A percentile compares a stretch with the other conserved stretches of the same genome.
phyloP scores from a whole-genome alignment of 352 stramenopile species.

The Globisporangium ultimum region DNA sequence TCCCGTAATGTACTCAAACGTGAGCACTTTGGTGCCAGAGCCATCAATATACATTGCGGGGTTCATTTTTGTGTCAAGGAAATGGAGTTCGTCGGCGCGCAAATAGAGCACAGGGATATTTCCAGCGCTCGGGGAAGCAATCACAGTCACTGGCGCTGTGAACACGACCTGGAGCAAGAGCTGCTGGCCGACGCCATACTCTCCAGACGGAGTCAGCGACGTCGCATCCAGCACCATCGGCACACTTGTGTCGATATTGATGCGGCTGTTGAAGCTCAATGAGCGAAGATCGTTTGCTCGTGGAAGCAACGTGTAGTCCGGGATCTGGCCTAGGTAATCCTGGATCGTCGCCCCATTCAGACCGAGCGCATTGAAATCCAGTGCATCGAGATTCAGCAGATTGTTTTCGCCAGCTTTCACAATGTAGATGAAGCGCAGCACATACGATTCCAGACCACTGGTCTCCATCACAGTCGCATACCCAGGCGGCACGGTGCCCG shows the following conservation, averaged over 20 bases:
- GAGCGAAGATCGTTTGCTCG: slow-evolving; percentile 29
- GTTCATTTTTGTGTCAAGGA: slow-evolving; percentile 31
- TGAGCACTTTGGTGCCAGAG: slow-evolving; percentile 39
- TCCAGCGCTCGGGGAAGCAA: slow-evolving; percentile 6
- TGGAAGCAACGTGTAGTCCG: slow-evolving; percentile 58
- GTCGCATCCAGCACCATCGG: slow-evolving; percentile 42
- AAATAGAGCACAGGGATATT: slow-evolving; percentile 33
- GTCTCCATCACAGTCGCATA: slow-evolving; percentile 50
- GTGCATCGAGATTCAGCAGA: slow-evolving; percentile 33
- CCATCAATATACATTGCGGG: slow-evolving; percentile 48
- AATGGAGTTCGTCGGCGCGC: slow-evolving; percentile 50
- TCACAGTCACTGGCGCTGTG: slow-evolving; percentile 36
- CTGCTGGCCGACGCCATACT: slow-evolving; percentile 60
- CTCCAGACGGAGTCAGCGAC: slow-evolving; percentile 34
- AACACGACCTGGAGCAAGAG: slow-evolving; percentile 57
- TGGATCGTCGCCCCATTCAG: slow-evolving; percentile 45
- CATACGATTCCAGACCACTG: slow-evolving; percentile 37
- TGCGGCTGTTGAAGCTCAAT: slow-evolving; percentile 56
- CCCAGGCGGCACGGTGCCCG: slow-evolving; percentile 26
- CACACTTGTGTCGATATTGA: slow-evolving; percentile 50
- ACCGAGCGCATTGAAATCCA: slow-evolving; percentile 32
- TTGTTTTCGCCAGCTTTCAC: slow-evolving; percentile 34
- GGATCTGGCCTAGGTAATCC: slow-evolving; percentile 35
- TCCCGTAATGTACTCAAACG: slow-evolving; percentile 50
- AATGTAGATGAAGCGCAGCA: slow-evolving; percentile 51